Evolutionary conservation across 116 monocot genomes (phyloP).

Genomic region (Iris pallida): DNA sequence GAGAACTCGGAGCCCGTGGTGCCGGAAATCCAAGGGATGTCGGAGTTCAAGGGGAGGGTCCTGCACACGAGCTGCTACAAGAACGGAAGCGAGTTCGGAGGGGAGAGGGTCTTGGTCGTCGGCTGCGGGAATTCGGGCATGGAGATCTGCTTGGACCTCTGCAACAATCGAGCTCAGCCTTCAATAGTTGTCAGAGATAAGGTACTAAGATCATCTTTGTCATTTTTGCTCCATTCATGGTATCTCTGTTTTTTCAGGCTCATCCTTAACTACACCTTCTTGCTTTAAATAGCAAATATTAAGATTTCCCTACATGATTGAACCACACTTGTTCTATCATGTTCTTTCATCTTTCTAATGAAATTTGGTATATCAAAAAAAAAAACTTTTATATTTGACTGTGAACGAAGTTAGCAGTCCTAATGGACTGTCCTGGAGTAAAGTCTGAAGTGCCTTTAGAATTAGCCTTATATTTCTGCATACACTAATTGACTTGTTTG

Average conservation of each 20-base stretch:
- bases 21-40: constrained; percentile 40
- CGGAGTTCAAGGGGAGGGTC: constrained; percentile 33
- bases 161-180: constrained; percentile 47
- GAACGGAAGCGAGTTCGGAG: constrained; percentile 47
- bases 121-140: constrained; percentile 79
- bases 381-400: no score
- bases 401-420: no score
- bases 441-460: not conserved
- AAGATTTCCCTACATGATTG: not conserved
- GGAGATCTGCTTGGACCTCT: constrained; percentile 76
- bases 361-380: no score
- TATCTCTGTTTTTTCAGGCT: no score
- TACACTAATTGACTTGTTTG: no score
- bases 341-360: not conserved
- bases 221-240: not conserved
- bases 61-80: constrained; percentile 58
- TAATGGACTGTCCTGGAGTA: no score
- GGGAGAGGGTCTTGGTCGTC: constrained; percentile 68
- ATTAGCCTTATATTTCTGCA: not conserved
- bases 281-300: not conserved
- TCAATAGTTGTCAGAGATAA: constrained; percentile 72
- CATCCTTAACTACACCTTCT: not conserved
- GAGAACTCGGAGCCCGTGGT: constrained; percentile 51
- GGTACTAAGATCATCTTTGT: constrained; percentile 25
- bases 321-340: not conserved